phyloP scores from a whole-genome alignment of 805 yeast species.

The Kluyveromyces dobzhanskii region DNA sequence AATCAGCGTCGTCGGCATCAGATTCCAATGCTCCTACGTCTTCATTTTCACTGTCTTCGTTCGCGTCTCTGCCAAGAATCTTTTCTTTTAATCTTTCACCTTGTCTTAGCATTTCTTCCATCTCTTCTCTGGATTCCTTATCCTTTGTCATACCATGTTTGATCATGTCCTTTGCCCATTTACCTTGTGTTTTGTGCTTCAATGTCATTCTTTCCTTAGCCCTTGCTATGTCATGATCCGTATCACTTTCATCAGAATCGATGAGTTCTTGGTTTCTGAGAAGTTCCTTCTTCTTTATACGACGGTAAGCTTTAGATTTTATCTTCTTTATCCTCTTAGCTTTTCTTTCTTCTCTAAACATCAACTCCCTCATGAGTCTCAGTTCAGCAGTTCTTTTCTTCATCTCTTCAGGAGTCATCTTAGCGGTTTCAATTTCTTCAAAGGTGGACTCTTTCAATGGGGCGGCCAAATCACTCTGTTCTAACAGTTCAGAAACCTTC shows the following conservation, averaged over 20 bases:
- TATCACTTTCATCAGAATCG: constrained; percentile 38
- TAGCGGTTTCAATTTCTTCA: constrained; percentile 79
- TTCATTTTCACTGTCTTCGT: constrained; percentile 32
- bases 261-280: constrained; percentile 61
- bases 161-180: constrained; percentile 88
- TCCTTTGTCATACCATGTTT: constrained; percentile 88
- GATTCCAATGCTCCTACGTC: constrained; percentile 43
- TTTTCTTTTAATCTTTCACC: constrained; percentile 71
- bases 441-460: constrained; percentile 74
- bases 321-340: constrained; percentile 90
- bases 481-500: constrained; percentile 51
- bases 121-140: constrained; percentile 70
- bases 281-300: constrained; percentile 78
- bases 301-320: constrained; percentile 83
- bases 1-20: constrained; percentile 37
- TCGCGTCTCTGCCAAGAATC: constrained; percentile 59
- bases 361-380: constrained; percentile 86
- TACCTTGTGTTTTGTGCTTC: constrained; percentile 78
- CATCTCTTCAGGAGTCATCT: constrained; percentile 73
- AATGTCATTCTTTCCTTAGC: constrained; percentile 90
- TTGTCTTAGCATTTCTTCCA: constrained; percentile 89
- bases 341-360: constrained; percentile 91
- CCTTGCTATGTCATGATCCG: constrained; percentile 64
- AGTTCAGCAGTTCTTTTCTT: constrained; percentile 69
- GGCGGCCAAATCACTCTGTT: constrained; percentile 58